Base-by-base conservation (phyloP, 208 protist genomes). In the Trypanosoma scelopori region DNA sequence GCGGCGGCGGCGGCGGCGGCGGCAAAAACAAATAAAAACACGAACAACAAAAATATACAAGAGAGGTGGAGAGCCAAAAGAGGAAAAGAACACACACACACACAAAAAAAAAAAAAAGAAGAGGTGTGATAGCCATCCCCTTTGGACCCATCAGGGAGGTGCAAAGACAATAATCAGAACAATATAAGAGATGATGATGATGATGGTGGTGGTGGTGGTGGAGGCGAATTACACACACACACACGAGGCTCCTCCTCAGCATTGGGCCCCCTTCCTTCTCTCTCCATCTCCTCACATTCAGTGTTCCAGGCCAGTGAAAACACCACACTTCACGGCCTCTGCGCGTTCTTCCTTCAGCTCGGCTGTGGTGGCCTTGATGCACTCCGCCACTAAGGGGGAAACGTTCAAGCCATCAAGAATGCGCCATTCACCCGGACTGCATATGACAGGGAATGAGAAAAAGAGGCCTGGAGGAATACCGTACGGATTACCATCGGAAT, bases 361-460 rank as follows among this genome's bases (percentile, higher is more conserved):
- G 4, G 22, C 53, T 0, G 59, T 73, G 7, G 82, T 79, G 18
- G 37, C 67, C 23, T 79, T 61, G 5, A 92, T 37, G 16, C 57
- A 67, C 41, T 80, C 63, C 49, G 78, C 55, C 20, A 77, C 62
- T 1, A 22, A 13, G n/a, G 69, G 60, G 6, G 72, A 64, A 18
- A 81, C 37, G 20, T 61, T 50, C 35, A 94, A 66, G 23, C 74
- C 84, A 25, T 81, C 42, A 18, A 96, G 87, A 63, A 98, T 94
- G 3, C 60, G 61, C 82, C 91, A 98, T 64, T 92, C 71, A 20
- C 95, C 94, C 46, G 66, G 65, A 51, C 69, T 69, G 78, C 84
- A 95, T 16, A 82, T 95, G 41, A 97, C 92, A 18, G 97, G 97
- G 65, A 97, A 98, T 9, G 96, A 98, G 69, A 89, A 98, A 50